Conservation (phyloP, 805 yeast genomes). For the Ogataea philodendri region DNA sequence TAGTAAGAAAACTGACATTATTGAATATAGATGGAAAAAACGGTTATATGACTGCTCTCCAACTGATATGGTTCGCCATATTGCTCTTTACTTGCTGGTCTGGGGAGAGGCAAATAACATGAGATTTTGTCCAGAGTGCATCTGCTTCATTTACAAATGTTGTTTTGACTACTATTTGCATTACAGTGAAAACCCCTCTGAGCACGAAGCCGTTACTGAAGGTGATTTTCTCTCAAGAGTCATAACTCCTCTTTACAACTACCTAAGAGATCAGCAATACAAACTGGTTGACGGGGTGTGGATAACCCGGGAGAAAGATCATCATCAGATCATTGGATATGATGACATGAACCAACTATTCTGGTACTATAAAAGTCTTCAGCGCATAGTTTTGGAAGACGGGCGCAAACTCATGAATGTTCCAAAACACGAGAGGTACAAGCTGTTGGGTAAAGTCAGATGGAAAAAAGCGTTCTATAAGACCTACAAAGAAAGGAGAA, state of each 20-base stretch:
- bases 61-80: constrained; percentile 59
- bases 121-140: constrained; percentile 48
- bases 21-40: constrained; percentile 77
- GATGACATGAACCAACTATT: constrained; percentile 54
- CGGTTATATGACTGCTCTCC: constrained; percentile 56
- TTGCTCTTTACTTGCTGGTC: constrained; percentile 58
- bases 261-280: constrained; percentile 66
- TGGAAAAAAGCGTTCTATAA: constrained; percentile 46
- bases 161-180: constrained; percentile 48
- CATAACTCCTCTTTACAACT: constrained; percentile 52
- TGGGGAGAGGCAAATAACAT: constrained; percentile 81
- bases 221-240: constrained; percentile 38
- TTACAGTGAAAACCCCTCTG: constrained; percentile 29
- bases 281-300: constrained; percentile 52
- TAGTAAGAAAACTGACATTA: constrained; percentile 53
- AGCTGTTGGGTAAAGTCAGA: constrained; percentile 32
- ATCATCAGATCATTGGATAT: constrained; percentile 55
- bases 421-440: constrained; percentile 34
- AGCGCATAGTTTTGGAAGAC: constrained; percentile 35
- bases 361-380: constrained; percentile 43
- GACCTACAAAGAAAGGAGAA: constrained; percentile 46
- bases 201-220: constrained; percentile 14
- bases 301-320: constrained; percentile 68
- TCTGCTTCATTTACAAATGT: constrained; percentile 56
- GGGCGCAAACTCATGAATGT: constrained; percentile 33